These are phyloP conservation scores for Solanum rostratum DNA, from an alignment of 257 asterid species.

Conservation along the genomic window DNA sequence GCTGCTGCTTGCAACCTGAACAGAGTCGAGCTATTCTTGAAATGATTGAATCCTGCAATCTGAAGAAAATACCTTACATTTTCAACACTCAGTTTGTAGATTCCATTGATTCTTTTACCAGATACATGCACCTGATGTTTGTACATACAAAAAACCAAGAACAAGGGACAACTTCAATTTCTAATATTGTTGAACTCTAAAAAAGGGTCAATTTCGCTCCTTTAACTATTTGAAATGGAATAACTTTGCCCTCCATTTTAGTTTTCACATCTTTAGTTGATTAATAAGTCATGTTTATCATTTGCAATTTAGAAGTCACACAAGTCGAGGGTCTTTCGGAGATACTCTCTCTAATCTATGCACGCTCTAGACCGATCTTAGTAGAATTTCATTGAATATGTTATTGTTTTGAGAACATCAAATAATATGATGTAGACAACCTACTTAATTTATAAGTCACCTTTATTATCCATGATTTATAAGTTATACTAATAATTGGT, in stretches of 20 bases:
- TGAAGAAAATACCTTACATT: neutral
- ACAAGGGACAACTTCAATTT: neutral
- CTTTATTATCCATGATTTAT: too few relatives aligned
- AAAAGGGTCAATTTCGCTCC: neutral
- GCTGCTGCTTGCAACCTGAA: slow-evolving; percentile 65
- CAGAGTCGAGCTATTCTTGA: slow-evolving; percentile 45
- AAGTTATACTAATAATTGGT: too few relatives aligned
- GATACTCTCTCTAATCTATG: too few relatives aligned
- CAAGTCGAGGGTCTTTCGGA: too few relatives aligned
- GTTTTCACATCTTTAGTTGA: too few relatives aligned
- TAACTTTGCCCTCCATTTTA: neutral
- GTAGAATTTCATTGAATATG: too few relatives aligned
- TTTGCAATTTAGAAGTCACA: neutral
- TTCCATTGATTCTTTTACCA: slow-evolving; percentile 17
- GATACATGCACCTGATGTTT: neutral
- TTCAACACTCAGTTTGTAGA: neutral
- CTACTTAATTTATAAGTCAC: too few relatives aligned
- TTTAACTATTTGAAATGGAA: neutral
- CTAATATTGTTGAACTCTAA: neutral
- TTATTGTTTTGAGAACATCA: too few relatives aligned
- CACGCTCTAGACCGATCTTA: too few relatives aligned
- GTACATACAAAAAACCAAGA: neutral
- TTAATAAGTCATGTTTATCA: too few relatives aligned
- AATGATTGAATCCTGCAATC: slow-evolving; percentile 11
- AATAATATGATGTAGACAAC: too few relatives aligned